These are phyloP conservation scores for Fomitopsis schrenkii DNA, from an alignment of 1,284 basidiomycete genomes.

Conservation along the genomic window DNA sequence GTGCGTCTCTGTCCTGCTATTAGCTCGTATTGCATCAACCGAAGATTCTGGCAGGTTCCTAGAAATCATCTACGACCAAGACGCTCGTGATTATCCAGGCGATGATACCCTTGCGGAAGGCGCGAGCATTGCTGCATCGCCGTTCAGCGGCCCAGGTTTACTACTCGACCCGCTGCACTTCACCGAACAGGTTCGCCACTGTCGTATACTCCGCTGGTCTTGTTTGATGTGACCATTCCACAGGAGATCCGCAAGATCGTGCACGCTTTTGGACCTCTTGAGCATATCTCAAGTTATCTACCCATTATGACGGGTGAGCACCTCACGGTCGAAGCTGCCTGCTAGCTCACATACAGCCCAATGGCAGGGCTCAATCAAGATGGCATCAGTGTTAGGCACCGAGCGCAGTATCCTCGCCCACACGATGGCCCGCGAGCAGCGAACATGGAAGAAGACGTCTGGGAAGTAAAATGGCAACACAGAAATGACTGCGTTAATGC, in stretches of 20 bases:
- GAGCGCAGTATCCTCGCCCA: slow-evolving; percentile 25
- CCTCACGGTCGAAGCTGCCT: not conserved
- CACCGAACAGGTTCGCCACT: slow-evolving; percentile 47
- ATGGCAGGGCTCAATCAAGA: not conserved
- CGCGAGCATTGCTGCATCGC: slow-evolving; percentile 12
- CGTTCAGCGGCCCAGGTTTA: slow-evolving; percentile 32
- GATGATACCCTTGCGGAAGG: not conserved
- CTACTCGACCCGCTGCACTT: slow-evolving; percentile 54
- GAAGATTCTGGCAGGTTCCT: slow-evolving; percentile 38
- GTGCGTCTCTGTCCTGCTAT: slow-evolving; percentile 25
- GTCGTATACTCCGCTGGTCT: not conserved
- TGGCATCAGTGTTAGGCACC: not conserved
- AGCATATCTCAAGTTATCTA: slow-evolving; percentile 34
- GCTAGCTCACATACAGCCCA: too few species aligned
- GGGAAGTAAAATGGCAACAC: slow-evolving; percentile 74
- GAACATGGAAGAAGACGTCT: slow-evolving; percentile 56
- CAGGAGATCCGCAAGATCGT: slow-evolving; percentile 47
- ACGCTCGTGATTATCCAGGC: slow-evolving; percentile 33
- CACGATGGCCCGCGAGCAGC: slow-evolving; percentile 51
- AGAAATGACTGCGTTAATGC: slow-evolving; percentile 71
- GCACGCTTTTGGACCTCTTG: slow-evolving; percentile 52
- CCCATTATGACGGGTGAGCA: slow-evolving; percentile 8
- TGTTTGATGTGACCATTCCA: not conserved
- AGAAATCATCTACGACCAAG: slow-evolving; percentile 50
- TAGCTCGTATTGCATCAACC: not conserved